Evolutionary conservation across 345 rosid genomes (phyloP), one percentile per base, ranked within the genome.

Genomic region (Citrus medica): DNA sequence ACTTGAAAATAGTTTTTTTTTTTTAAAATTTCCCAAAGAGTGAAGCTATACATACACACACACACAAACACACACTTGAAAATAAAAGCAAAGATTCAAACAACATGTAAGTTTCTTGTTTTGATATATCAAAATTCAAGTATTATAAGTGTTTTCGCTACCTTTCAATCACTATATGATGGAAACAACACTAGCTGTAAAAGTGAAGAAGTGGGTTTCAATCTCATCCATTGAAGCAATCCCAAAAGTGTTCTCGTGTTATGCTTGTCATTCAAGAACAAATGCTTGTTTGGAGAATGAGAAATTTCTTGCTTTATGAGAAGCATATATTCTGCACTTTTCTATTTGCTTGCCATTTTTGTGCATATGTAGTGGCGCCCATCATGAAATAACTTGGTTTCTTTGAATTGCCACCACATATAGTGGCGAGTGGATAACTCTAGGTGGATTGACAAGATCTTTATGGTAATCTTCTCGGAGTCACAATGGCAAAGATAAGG

Each of bases 371-470:
- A 65, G 56, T 75, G 78, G 58, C 16, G 30, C 10, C 60, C 69
- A 75, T 63, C 69, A 63, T 46, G 12, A 7, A 38, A 30, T 28
- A 55, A 63, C 22, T 46, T 75, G 61, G 69, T 28, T 46, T 58
- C 78, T 46, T 59, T 73, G 25, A 75, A 35, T 63, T 17, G 33
- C 48, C 32, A 64, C 62, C 78, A 64, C 59, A 64, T 51, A n/a
- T 46, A 75, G 70, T 75, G 71, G 62, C 51, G 21, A 75, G 70
- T 63, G 62, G 61, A 63, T 64, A 75, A 75, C 33, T 30, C 64
- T 28, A 3, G 2, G 38, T 12, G 28, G 38, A 42, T 42, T 75
- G 70, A 64, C 5, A 48, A 62, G 70, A 74, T 38, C 28, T 74
- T 62, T 58, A 59, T 73, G 65, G 65, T 60, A 33, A 33, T 58